Conservation (phyloP, 495 filamentous ascomycete species). For the Bryoglossum gracile region DNA sequence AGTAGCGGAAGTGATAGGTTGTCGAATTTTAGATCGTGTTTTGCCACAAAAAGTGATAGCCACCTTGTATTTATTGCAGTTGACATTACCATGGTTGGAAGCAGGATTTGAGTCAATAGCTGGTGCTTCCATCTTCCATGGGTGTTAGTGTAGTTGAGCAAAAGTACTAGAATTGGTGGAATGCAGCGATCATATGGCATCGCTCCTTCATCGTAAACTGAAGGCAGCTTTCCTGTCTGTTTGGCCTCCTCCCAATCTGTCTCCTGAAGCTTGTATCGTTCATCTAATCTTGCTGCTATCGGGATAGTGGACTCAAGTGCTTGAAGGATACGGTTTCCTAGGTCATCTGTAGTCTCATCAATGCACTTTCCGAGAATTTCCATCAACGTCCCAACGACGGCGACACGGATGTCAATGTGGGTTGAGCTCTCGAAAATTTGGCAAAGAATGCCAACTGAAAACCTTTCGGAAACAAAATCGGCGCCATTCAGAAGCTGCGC, state of each 20-base stretch:
- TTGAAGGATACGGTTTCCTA: conserved; percentile 10
- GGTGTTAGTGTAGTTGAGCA: too few relatives aligned
- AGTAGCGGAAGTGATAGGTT: background rate
- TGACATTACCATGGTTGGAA: background rate
- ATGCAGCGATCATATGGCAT: too few relatives aligned
- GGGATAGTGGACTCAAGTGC: conserved; percentile 28
- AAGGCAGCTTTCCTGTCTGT: conserved; percentile 11
- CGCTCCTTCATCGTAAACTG: too few relatives aligned
- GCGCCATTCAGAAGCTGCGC: conserved; percentile 31
- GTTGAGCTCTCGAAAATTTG: conserved; percentile 25
- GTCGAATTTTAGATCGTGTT: background rate
- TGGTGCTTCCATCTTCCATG: too few relatives aligned
- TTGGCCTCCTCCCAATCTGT: conserved; percentile 28
- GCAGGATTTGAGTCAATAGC: background rate
- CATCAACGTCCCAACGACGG: conserved; percentile 27
- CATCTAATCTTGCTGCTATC: conserved; percentile 29
- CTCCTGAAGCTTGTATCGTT: conserved; percentile 23
- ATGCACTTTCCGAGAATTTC: conserved; percentile 3
- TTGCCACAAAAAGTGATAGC: background rate
- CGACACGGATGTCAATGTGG: conserved; percentile 31
- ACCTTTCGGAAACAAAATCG: conserved; percentile 25
- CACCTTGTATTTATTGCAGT: background rate
- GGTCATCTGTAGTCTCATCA: conserved; percentile 9
- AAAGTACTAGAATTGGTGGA: too few relatives aligned
- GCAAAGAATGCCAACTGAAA: conserved; percentile 24